Conservation (phyloP, 2,329 filamentous ascomycete species). For the Leptodontidium sp. region DNA sequence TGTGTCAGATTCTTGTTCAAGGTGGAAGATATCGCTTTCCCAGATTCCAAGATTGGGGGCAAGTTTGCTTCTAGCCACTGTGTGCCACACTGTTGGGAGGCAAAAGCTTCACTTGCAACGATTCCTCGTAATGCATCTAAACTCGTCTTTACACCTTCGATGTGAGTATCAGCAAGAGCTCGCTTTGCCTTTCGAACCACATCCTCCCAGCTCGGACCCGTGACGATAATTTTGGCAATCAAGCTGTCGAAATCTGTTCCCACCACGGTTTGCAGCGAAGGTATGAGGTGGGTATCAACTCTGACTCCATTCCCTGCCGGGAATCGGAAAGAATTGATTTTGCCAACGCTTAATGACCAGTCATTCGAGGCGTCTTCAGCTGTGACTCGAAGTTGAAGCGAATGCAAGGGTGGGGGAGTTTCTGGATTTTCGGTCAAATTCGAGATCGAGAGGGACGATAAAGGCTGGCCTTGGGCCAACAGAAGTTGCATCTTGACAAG, state of each 20-base stretch:
- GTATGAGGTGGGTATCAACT: conserved; percentile 53
- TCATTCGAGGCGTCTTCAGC: conserved; percentile 53
- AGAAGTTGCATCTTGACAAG: conserved; percentile 48
- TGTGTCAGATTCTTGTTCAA: conserved; percentile 47
- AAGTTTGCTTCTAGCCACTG: conserved; percentile 65
- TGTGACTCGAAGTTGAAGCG: conserved; percentile 55
- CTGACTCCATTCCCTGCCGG: conserved; percentile 63
- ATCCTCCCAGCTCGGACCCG: conserved; percentile 58
- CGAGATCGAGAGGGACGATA: conserved; percentile 47
- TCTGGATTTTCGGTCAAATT: conserved; percentile 46
- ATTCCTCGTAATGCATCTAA: conserved; percentile 62
- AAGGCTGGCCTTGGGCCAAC: conserved; percentile 46
- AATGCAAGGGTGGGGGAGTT: conserved; percentile 46
- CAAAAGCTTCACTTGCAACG: conserved; percentile 58
- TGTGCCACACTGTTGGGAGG: conserved; percentile 57
- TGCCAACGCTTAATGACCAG: conserved; percentile 67
- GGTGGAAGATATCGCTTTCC: conserved; percentile 45
- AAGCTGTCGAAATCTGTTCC: conserved; percentile 57
- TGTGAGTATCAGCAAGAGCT: conserved; percentile 62
- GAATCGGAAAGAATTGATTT: conserved; percentile 61
- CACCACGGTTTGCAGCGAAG: conserved; percentile 50
- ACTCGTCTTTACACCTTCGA: conserved; percentile 67
- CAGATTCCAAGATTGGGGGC: conserved; percentile 43
- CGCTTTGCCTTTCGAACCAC: conserved; percentile 60
- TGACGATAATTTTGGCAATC: conserved; percentile 56